These are phyloP conservation scores for Heterobasidion parviporum DNA, from an alignment of 1,284 basidiomycete species.

Conservation along the genomic window DNA sequence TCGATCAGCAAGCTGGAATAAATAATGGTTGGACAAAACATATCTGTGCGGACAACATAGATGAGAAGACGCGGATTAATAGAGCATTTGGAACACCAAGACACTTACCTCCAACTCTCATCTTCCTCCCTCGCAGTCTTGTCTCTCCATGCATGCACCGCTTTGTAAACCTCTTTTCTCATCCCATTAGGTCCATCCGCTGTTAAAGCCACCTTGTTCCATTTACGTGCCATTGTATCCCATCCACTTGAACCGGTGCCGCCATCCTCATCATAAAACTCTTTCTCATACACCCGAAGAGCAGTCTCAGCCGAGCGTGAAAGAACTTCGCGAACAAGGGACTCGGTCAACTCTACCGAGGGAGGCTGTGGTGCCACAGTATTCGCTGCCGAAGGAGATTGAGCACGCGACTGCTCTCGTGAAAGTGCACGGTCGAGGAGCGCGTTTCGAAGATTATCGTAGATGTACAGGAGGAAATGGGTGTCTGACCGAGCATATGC, in stretches of 20 bases:
- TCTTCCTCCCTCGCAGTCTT: slow-evolving; percentile 75
- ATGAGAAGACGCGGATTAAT: slow-evolving; percentile 5
- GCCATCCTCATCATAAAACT: slow-evolving; percentile 57
- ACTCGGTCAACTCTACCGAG: slow-evolving; percentile 12
- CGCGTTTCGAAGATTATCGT: slow-evolving; percentile 86
- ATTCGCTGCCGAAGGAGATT: slow-evolving; percentile 17
- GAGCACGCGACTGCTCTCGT: slow-evolving; percentile 23
- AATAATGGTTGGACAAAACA: slow-evolving; percentile 63
- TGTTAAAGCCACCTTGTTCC: slow-evolving; percentile 57
- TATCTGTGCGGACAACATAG: slow-evolving; percentile 33
- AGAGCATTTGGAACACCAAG: background rate
- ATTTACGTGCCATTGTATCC: slow-evolving; percentile 70
- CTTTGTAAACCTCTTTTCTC: slow-evolving; percentile 9
- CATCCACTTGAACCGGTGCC: slow-evolving; percentile 70
- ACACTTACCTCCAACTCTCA: slow-evolving; percentile 69
- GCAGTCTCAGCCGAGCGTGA: slow-evolving; percentile 67
- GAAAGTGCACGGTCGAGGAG: slow-evolving; percentile 60
- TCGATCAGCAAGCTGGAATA: slow-evolving; percentile 63
- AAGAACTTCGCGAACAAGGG: slow-evolving; percentile 50
- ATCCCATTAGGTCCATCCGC: slow-evolving; percentile 15
- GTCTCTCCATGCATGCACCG: slow-evolving; percentile 84
- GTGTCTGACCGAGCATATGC: slow-evolving; percentile 93
- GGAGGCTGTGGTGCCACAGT: background rate
- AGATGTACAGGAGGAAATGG: slow-evolving; percentile 89
- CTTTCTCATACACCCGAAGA: slow-evolving; percentile 57